Conservation (phyloP, 179 eudicot species). For the Vitellaria paradoxa region DNA sequence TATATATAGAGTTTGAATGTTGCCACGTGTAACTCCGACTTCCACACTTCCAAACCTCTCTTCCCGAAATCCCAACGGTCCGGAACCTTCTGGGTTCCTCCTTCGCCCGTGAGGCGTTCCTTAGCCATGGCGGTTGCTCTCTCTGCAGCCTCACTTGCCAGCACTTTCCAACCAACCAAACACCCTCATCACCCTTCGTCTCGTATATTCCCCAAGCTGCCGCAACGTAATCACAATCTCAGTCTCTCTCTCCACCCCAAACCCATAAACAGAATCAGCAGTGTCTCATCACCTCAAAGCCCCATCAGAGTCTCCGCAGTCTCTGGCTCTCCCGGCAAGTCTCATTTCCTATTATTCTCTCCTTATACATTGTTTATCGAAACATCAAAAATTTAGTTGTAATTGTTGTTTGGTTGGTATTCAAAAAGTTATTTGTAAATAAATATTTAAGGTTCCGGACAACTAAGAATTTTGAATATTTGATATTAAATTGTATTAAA, state of each 20-base stretch:
- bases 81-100: background rate
- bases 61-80: background rate
- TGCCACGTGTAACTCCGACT: conserved; percentile 13
- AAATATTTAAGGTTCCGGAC: no score
- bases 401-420: no score
- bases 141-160: background rate
- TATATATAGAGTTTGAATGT: background rate
- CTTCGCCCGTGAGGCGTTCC: background rate
- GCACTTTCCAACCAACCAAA: background rate
- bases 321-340: conserved; percentile 13
- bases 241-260: conserved; percentile 9
- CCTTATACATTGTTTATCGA: background rate
- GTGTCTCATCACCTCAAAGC: conserved; percentile 8
- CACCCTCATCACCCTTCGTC: background rate
- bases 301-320: conserved; percentile 3
- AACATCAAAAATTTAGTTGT: background rate
- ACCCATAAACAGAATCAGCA: background rate
- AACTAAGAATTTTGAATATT: no score
- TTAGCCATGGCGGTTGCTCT: conserved; percentile 13
- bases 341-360: background rate
- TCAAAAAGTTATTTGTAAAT: no score
- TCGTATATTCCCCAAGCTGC: background rate
- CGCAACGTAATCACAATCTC: background rate
- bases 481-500: no score
- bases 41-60: background rate